Conservation (phyloP, 495 filamentous ascomycete genomes). For the Niebla homalea region DNA sequence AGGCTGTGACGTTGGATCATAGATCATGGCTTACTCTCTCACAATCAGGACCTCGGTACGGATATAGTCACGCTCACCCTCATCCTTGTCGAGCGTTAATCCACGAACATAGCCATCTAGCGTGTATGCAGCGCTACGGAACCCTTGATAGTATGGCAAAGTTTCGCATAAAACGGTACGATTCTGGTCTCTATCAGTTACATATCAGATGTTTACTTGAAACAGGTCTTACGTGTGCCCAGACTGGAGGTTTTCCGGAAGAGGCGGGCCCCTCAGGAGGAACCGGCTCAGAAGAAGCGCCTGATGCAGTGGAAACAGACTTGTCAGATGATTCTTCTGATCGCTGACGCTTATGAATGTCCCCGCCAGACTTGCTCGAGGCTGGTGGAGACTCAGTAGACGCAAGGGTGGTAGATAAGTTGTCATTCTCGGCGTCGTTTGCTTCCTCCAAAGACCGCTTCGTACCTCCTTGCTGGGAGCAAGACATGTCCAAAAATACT, state of each 20-base stretch:
- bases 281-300: no score
- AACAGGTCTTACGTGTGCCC: constrained; percentile 37
- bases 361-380: no score
- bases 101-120: constrained; percentile 34
- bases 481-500: no score
- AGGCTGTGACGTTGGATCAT: not conserved
- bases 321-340: no score
- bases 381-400: no score
- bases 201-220: not conserved
- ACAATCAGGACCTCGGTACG: constrained; percentile 54
- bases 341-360: no score
- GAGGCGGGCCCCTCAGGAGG: constrained; percentile 16
- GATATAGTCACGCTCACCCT: constrained; percentile 42
- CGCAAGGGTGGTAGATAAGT: no score
- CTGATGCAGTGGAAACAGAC: no score
- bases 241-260: constrained; percentile 36
- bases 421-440: no score
- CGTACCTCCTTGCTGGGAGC: no score
- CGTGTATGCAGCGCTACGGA: constrained; percentile 48
- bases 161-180: constrained; percentile 55
- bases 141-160: constrained; percentile 48
- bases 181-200: constrained; percentile 13
- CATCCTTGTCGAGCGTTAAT: constrained; percentile 49
- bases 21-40: constrained; percentile 37
- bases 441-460: no score